Evolutionary conservation across 192 early-diverging fungal species (phyloP).

Genomic region (Podila horticola): DNA sequence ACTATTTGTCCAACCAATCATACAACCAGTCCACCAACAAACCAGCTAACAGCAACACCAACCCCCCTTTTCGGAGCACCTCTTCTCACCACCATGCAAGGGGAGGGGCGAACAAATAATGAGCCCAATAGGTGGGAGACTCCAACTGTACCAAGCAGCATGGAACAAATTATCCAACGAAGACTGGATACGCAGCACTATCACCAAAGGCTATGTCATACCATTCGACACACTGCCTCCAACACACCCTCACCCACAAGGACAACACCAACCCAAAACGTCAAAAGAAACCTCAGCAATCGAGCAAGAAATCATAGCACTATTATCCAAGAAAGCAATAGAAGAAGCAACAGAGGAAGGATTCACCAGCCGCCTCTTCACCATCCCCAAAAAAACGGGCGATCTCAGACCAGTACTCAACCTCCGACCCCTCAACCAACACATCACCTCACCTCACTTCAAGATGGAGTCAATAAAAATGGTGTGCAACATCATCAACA

Average conservation of each 20-base stretch:
- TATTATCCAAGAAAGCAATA: neutral
- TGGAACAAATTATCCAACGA: neutral
- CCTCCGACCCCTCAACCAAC: conserved; percentile 9
- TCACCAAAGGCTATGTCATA: neutral
- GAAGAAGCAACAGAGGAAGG: neutral
- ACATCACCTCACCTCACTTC: conserved; percentile 1
- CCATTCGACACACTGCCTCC: neutral
- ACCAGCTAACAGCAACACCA: too few relatives aligned
- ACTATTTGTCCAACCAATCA: too few relatives aligned
- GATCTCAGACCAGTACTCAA: conserved; percentile 15
- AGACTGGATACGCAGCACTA: neutral
- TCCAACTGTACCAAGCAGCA: neutral
- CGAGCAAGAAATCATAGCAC: neutral
- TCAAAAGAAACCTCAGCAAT: neutral
- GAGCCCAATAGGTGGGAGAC: neutral
- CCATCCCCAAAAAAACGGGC: conserved; percentile 15
- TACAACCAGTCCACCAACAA: too few relatives aligned
- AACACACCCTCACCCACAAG: neutral
- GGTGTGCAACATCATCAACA: conserved; percentile 15
- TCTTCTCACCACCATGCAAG: too few relatives aligned
- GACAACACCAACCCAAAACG: neutral
- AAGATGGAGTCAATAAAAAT: conserved; percentile 22
- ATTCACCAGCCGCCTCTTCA: conserved; percentile 3
- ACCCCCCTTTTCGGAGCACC: too few relatives aligned
- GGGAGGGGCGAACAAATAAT: neutral